phyloP scores from a whole-genome alignment of 345 rosid species.

The Barbarea vulgaris region DNA sequence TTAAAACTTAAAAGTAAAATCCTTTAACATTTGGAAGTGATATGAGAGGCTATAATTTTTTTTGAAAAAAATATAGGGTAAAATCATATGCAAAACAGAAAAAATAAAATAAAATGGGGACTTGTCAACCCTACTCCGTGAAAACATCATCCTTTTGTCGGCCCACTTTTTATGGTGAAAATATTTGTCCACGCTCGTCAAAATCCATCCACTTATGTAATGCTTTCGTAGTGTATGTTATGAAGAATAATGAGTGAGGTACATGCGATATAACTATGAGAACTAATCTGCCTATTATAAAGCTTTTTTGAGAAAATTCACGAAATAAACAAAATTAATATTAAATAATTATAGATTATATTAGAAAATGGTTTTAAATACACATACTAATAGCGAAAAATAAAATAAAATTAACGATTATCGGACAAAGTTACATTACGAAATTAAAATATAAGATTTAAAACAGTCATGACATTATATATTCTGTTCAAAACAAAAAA shows the following conservation, averaged over 20 bases:
- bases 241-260: no score
- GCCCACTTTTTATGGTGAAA: constrained; percentile 26
- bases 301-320: neutral
- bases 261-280: neutral
- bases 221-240: neutral
- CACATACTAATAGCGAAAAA: neutral
- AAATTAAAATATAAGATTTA: no score
- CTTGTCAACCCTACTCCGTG: constrained; percentile 22
- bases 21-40: neutral
- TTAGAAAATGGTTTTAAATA: neutral
- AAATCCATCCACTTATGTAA: constrained; percentile 12
- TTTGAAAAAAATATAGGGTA: neutral
- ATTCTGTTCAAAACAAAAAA: no score
- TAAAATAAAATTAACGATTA: neutral
- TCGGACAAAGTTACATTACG: no score
- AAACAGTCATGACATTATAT: no score
- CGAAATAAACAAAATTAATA: no score
- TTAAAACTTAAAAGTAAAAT: neutral
- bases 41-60: neutral
- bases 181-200: constrained; percentile 28
- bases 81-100: constrained; percentile 4
- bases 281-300: neutral
- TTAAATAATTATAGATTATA: neutral
- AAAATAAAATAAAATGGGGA: neutral
- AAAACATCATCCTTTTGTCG: constrained; percentile 32